A percentile compares a stretch with the other conserved stretches of the same genome.
These are phyloP conservation scores for Trapa bicornis DNA, from an alignment of 345 rosid species.

Conservation along the genomic window DNA sequence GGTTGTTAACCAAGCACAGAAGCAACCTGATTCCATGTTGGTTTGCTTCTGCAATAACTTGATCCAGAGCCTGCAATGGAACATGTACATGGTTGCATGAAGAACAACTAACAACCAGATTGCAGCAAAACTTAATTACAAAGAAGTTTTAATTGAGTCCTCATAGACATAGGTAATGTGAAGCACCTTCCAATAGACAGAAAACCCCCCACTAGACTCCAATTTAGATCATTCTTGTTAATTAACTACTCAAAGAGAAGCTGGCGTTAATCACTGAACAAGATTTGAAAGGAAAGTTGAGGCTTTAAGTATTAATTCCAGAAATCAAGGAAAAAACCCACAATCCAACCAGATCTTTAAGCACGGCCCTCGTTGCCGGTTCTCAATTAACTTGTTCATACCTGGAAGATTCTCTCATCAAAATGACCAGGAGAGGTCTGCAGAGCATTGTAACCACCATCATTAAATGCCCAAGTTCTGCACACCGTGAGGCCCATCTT, in stretches of 20 bases:
- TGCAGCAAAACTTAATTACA: neutral
- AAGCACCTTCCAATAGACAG: neutral
- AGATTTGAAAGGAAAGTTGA: neutral
- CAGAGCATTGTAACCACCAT: constrained; percentile 83
- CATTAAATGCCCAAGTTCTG: constrained; percentile 93
- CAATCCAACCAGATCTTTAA: neutral
- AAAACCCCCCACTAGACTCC: neutral
- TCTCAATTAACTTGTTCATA: constrained; percentile 9
- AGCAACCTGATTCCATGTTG: constrained; percentile 57
- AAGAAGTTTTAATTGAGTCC: no score
- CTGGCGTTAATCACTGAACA: neutral
- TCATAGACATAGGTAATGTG: neutral
- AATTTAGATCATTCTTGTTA: neutral
- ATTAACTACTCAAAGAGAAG: neutral
- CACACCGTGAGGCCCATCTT: constrained; percentile 96
- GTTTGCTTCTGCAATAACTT: constrained; percentile 82
- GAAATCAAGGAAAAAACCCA: neutral
- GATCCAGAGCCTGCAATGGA: constrained; percentile 72
- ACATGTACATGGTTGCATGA: neutral
- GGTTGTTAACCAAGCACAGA: constrained; percentile 76
- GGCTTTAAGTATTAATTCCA: neutral
- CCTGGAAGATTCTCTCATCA: constrained; percentile 83
- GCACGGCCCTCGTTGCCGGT: neutral
- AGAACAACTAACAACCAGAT: neutral
- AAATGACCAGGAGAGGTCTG: constrained; percentile 83